A percentile compares a stretch with the other conserved stretches of the same genome.
These are phyloP conservation scores for Paraconiothyrium brasiliense DNA, from an alignment of 2,329 filamentous ascomycete species.

Conservation along the genomic window DNA sequence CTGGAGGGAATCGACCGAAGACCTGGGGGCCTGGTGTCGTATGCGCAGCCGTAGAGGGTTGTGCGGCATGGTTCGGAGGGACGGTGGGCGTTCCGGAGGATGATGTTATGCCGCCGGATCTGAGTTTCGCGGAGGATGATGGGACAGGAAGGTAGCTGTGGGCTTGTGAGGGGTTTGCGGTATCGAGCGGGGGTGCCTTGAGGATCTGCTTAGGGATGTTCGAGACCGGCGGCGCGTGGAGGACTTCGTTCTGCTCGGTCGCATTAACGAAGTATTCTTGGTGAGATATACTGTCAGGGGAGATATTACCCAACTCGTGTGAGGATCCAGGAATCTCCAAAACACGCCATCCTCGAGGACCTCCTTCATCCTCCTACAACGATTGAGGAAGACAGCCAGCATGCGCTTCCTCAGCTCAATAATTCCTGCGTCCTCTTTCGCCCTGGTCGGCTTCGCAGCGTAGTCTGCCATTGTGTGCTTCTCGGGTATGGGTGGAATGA, in stretches of 20 bases:
- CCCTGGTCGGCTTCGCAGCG: slow-evolving; percentile 95
- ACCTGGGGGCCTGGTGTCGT: slow-evolving; percentile 69
- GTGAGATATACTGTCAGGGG: background rate
- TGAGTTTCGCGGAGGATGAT: slow-evolving; percentile 84
- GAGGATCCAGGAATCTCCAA: slow-evolving; percentile 97
- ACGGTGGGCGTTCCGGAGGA: slow-evolving; percentile 64
- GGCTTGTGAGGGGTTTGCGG: slow-evolving; percentile 88
- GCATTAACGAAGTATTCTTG: slow-evolving; percentile 8
- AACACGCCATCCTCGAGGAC: slow-evolving; percentile 93
- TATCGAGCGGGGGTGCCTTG: slow-evolving; percentile 93
- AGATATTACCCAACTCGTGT: slow-evolving; percentile 89
- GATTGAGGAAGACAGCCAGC: slow-evolving; percentile 93
- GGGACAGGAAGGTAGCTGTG: slow-evolving; percentile 91
- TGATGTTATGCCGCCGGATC: slow-evolving; percentile 58
- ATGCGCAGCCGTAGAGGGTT: slow-evolving; percentile 65
- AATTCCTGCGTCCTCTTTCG: slow-evolving; percentile 96
- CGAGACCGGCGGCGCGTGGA: slow-evolving; percentile 88
- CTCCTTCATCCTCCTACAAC: slow-evolving; percentile 91
- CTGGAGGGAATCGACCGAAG: slow-evolving; percentile 83
- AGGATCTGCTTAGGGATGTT: slow-evolving; percentile 94
- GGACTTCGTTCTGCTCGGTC: slow-evolving; percentile 81
- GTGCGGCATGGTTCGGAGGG: slow-evolving; percentile 60
- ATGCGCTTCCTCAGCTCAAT: slow-evolving; percentile 97
- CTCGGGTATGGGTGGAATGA: slow-evolving; percentile 96
- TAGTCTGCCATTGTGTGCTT: slow-evolving; percentile 99